Percentiles rank a stretch among this genome's conserved stretches.
Evolutionary conservation across 495 filamentous ascomycete species (phyloP).

Genomic region (Aspergillus olivimuriae): DNA sequence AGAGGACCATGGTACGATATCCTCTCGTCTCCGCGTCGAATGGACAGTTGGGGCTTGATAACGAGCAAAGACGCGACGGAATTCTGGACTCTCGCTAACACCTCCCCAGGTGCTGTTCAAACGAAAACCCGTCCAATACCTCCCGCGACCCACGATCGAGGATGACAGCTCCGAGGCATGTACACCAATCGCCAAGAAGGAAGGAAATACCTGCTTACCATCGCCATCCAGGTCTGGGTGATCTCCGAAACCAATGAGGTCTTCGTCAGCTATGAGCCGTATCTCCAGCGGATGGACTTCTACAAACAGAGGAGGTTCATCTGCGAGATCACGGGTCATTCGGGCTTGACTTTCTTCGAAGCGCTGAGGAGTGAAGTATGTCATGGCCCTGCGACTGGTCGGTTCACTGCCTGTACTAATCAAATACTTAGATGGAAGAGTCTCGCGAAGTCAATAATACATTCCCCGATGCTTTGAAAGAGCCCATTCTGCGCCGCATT

Average conservation of each 20-base stretch:
- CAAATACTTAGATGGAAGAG: conserved; percentile 58
- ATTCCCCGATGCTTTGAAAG: conserved; percentile 88
- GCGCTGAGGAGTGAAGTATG: conserved; percentile 89
- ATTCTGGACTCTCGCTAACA: background rate
- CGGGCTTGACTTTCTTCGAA: conserved; percentile 88
- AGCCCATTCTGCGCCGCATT: conserved; percentile 79
- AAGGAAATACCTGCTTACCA: conserved; percentile 4
- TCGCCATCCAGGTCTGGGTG: conserved; percentile 74
- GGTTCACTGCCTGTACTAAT: background rate
- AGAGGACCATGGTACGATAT: conserved; percentile 34
- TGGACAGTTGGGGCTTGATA: too few relatives aligned
- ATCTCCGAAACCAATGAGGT: conserved; percentile 87
- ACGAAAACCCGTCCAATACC: conserved; percentile 86
- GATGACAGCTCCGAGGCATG: conserved; percentile 47
- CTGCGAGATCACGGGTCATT: conserved; percentile 91
- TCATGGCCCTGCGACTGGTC: conserved; percentile 5
- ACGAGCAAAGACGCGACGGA: background rate
- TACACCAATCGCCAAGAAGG: background rate
- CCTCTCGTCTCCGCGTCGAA: background rate
- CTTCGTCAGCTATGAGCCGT: conserved; percentile 83
- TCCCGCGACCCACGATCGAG: conserved; percentile 63
- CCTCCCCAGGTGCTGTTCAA: conserved; percentile 80
- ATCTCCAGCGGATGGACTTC: conserved; percentile 82
- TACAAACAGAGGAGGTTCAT: conserved; percentile 92
- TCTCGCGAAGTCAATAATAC: conserved; percentile 83